Evolutionary conservation across 1,284 basidiomycete genomes (phyloP).

Genomic region (Naganishia albida): DNA sequence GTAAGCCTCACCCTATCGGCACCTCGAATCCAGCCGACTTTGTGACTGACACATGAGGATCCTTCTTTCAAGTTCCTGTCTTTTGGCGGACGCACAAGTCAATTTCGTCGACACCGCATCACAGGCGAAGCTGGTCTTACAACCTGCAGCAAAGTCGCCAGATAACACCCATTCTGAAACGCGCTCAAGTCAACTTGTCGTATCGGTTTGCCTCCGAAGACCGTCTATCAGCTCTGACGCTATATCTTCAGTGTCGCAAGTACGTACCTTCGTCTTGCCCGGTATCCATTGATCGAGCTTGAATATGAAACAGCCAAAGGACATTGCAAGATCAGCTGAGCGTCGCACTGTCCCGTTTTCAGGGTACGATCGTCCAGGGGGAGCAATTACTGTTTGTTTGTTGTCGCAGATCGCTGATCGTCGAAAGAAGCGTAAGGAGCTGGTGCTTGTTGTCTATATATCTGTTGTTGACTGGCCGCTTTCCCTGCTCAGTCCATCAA

Average conservation of each 20-base stretch:
- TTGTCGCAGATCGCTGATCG: not conserved
- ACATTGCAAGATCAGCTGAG: constrained; percentile 1
- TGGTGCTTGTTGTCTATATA: not conserved
- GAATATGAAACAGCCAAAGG: constrained; percentile 18
- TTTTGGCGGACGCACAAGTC: too few relatives aligned
- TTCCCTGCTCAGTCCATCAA: not conserved
- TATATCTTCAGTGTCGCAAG: too few relatives aligned
- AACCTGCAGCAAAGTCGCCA: too few relatives aligned
- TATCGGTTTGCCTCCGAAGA: too few relatives aligned
- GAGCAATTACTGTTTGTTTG: not conserved
- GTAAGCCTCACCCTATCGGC: too few relatives aligned
- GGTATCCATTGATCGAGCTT: not conserved
- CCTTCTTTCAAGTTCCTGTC: too few relatives aligned
- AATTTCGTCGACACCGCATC: too few relatives aligned
- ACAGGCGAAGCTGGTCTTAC: too few relatives aligned
- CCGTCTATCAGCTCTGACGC: too few relatives aligned
- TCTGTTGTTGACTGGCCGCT: not conserved
- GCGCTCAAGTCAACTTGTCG: not conserved
- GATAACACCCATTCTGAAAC: constrained; percentile 9
- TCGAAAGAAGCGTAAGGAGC: not conserved
- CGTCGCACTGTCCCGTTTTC: not conserved
- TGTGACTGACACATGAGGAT: too few relatives aligned
- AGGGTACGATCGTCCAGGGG: constrained; percentile 4
- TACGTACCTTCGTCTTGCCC: too few relatives aligned
- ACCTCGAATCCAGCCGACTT: too few relatives aligned